Conservation (phyloP, 176 grass and related monocot genomes). For the Puccinellia tenuiflora region DNA sequence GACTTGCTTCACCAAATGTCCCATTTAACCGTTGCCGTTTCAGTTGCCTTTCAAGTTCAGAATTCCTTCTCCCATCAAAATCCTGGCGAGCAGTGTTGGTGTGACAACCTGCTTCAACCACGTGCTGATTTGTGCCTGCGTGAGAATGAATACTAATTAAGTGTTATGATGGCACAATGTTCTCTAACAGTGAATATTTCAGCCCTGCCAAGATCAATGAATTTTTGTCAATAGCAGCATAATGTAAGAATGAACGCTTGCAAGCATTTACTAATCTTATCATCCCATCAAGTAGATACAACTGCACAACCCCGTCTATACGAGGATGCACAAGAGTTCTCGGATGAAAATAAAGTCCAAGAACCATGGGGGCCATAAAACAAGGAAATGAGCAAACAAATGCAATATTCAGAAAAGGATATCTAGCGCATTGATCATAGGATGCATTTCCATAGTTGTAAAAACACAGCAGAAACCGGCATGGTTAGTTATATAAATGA, state of each 20-base stretch:
- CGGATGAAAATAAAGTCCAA: not conserved
- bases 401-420: not conserved
- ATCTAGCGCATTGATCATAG: not conserved
- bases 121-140: not conserved
- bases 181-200: too few relatives aligned
- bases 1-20: too few relatives aligned
- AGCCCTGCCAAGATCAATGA: too few relatives aligned
- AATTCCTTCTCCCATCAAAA: not conserved
- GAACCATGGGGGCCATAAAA: not conserved
- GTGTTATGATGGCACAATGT: too few relatives aligned
- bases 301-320: too few relatives aligned
- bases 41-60: too few relatives aligned
- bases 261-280: too few relatives aligned
- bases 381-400: not conserved
- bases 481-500: not conserved
- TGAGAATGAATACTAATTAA: too few relatives aligned
- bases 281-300: too few relatives aligned
- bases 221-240: not conserved
- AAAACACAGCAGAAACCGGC: not conserved
- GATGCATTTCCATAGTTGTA: not conserved
- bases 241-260: not conserved
- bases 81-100: not conserved
- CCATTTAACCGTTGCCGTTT: too few relatives aligned
- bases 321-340: too few relatives aligned
- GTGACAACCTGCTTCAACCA: not conserved